phyloP scores from a whole-genome alignment of 2,329 filamentous ascomycete genomes.

The Diaporthe sp. region DNA sequence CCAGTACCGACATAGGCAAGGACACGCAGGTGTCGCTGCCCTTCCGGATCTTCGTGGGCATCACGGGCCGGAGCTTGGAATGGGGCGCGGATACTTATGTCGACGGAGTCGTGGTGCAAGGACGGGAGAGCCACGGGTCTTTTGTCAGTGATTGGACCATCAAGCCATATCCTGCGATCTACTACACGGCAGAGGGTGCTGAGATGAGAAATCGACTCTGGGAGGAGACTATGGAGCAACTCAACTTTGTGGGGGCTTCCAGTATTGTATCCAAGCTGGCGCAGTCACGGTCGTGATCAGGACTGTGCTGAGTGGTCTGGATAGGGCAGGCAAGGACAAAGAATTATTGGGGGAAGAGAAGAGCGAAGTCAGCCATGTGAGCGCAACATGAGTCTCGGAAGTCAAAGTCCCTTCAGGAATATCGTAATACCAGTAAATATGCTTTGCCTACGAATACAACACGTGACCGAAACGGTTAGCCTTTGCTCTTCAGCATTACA shows the following conservation, averaged over 20 bases:
- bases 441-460: no score
- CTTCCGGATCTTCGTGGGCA: neutral
- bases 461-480: no score
- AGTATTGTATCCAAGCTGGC: conserved; percentile 11
- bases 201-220: conserved; percentile 23
- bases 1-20: neutral
- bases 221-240: conserved; percentile 38
- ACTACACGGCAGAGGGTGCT: neutral
- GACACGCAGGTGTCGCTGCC: neutral
- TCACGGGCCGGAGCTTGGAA: conserved; percentile 6
- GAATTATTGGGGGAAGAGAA: no score
- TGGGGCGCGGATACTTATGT: conserved; percentile 63
- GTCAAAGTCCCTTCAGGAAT: no score
- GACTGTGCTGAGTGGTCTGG: no score
- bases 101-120: conserved; percentile 61
- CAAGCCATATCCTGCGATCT: conserved; percentile 50
- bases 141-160: conserved; percentile 65
- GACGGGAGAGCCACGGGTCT: conserved; percentile 64
- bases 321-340: no score
- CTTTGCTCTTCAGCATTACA: no score
- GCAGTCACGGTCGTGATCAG: neutral
- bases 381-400: no score
- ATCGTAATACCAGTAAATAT: no score
- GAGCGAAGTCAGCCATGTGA: no score
- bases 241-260: conserved; percentile 27